A percentile compares a stretch with the other conserved stretches of the same genome.
Conservation (phyloP, 2,329 filamentous ascomycete species). For the Pseudogymnoascus sp. region DNA sequence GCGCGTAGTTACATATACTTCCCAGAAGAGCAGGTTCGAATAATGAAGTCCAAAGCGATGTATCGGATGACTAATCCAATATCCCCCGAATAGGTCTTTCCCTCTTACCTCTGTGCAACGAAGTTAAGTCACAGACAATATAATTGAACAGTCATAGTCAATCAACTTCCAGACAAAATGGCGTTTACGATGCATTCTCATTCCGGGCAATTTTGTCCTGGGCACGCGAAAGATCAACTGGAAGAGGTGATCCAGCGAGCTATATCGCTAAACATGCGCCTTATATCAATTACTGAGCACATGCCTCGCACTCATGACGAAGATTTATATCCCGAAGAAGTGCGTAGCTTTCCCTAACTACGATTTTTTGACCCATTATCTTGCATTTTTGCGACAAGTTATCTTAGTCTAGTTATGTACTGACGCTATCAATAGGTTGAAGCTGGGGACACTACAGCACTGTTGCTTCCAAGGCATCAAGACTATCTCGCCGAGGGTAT, state of each 20-base stretch:
- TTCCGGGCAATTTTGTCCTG: conserved; percentile 91
- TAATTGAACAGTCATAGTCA: neutral
- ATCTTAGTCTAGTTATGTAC: neutral
- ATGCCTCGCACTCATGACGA: conserved; percentile 70
- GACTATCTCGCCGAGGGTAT: conserved; percentile 70
- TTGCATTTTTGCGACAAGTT: neutral
- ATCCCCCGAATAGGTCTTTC: neutral
- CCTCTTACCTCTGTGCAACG: neutral
- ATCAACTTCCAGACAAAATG: conserved; percentile 45
- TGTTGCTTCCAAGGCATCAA: conserved; percentile 51
- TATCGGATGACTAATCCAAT: neutral
- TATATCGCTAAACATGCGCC: conserved; percentile 69
- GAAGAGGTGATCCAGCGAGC: conserved; percentile 78
- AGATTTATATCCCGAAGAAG: conserved; percentile 92
- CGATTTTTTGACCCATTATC: conserved; percentile 7
- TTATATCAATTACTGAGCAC: conserved; percentile 87
- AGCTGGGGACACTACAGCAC: conserved; percentile 37
- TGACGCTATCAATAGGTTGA: conserved; percentile 37
- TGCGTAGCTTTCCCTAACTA: conserved; percentile 27
- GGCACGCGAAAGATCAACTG: conserved; percentile 77
- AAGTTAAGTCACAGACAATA: neutral
- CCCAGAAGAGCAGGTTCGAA: neutral
- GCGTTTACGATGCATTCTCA: conserved; percentile 97
- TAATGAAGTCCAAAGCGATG: neutral
- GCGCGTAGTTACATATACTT: neutral